These are phyloP conservation scores for Chlorella sp. DNA, from an alignment of 139 green algal species.

Conservation along the genomic window DNA sequence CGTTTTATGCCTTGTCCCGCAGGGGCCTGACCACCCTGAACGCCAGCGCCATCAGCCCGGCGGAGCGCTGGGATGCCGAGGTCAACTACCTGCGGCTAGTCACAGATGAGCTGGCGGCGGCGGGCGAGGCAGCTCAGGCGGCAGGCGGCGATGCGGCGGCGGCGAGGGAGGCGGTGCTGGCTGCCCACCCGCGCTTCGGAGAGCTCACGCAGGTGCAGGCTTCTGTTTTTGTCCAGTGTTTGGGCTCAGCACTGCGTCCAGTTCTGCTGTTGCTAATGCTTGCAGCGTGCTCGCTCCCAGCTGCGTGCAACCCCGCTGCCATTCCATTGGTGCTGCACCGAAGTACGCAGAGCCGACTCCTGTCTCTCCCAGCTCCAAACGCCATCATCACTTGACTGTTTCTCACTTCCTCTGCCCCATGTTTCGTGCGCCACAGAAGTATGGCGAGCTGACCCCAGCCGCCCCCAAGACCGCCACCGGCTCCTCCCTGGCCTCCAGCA, in stretches of 20 bases:
- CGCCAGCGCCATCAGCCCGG: constrained; percentile 64
- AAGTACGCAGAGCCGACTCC: not conserved
- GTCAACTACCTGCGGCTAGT: constrained; percentile 72
- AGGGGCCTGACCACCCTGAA: constrained; percentile 73
- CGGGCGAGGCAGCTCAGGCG: not conserved
- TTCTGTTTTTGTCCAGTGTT: not conserved
- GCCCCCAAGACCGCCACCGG: constrained; percentile 2
- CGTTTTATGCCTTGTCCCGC: too few species aligned
- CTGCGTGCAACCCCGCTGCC: too few species aligned
- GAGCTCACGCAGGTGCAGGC: constrained; percentile 8
- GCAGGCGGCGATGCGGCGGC: not conserved
- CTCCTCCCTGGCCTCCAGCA: constrained; percentile 14
- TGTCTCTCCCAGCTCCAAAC: too few species aligned
- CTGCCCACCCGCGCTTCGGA: constrained; percentile 16
- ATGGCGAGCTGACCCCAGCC: constrained; percentile 22
- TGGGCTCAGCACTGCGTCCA: not conserved
- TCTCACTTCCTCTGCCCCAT: too few species aligned
- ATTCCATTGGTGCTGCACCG: too few species aligned
- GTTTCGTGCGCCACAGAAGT: not conserved
- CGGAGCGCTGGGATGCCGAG: constrained; percentile 80
- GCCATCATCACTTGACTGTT: too few species aligned
- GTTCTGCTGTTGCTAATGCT: not conserved
- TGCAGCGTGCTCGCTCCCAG: too few species aligned
- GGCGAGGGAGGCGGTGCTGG: not conserved
- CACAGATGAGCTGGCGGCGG: constrained; percentile 29